Percentiles rank a stretch among this genome's conserved stretches.
phyloP scores from a whole-genome alignment of 768 basidiomycete genomes.

The Lactifluus hygrophoroides region DNA sequence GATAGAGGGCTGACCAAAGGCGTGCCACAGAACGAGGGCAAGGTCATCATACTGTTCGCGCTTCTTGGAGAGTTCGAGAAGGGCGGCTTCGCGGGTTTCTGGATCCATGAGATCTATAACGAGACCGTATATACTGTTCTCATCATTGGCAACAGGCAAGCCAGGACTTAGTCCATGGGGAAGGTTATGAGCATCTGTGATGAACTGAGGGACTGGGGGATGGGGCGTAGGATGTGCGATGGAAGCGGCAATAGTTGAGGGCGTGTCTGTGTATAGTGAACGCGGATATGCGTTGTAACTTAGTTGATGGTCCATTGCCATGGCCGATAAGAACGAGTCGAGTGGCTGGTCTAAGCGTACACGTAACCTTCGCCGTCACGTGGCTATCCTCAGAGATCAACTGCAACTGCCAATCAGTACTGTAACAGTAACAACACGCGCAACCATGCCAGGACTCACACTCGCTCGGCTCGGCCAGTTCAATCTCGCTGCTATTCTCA shows the following conservation, averaged over 20 bases:
- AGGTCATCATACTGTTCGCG: constrained; percentile 98
- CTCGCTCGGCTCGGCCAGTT: constrained; percentile 29
- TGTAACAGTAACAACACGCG: too few relatives aligned
- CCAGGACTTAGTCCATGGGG: constrained; percentile 24
- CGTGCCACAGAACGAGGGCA: constrained; percentile 96
- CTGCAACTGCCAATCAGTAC: background rate
- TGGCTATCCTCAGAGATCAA: background rate
- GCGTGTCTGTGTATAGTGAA: constrained; percentile 54
- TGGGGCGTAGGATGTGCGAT: constrained; percentile 51
- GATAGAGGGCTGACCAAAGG: constrained; percentile 62
- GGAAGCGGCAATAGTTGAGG: constrained; percentile 30
- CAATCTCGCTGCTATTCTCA: constrained; percentile 50
- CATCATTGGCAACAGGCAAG: constrained; percentile 36
- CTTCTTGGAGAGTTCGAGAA: constrained; percentile 97
- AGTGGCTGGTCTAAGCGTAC: background rate
- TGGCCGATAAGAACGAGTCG: background rate
- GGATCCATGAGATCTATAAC: constrained; percentile 85
- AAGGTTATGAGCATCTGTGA: constrained; percentile 20
- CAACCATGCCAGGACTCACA: background rate
- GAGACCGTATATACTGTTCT: constrained; percentile 81
- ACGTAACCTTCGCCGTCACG: constrained; percentile 6
- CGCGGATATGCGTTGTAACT: constrained; percentile 56
- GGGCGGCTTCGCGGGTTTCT: constrained; percentile 74
- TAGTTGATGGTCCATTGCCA: constrained; percentile 44
- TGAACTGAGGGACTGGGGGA: constrained; percentile 36